Base-by-base conservation (phyloP, 805 yeast species). In the Schwanniomyces sp. region DNA sequence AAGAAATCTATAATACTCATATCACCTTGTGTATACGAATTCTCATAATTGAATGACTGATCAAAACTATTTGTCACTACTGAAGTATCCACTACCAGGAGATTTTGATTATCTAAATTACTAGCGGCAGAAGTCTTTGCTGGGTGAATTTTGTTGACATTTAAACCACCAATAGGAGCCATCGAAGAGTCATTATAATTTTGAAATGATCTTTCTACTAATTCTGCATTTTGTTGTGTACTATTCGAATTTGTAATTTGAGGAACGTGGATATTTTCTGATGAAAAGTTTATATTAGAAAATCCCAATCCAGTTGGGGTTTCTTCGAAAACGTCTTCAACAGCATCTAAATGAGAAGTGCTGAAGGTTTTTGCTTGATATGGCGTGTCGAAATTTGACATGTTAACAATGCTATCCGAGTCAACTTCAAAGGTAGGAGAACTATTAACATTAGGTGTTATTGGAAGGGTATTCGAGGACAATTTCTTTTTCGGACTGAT, bases 1-100 rank as follows among this genome's bases (percentile, higher is more conserved):
- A 57, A 38, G 10, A 55, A 42, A 39, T 57, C 61, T 16, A 55
- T 59, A 21, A 51, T 49, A n/a, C 53, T 52, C 9, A 54, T 34
- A 18, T 49, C 45, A 4, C 14, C 24, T n/a, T 26, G 41, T 6
- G 14, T 37, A 9, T 18, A 37, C 18, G 40, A 37, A 12, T 11
- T 8, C 9, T 25, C 30, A 39, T 5, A n/a, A 39, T 25, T 39
- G 4, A 39, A 39, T 5, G 32, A 25, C 14, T 12, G 14, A 4
- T 25, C 29, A 25, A n/a, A 26, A 3, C 9, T 39, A 7, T 39
- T 30, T 18, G 40, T 8, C 10, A 12, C 12, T 4, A 10, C n/a
- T 18, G 40, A 21, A 5, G n/a, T 18, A 24, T 37, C n/a, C 4
- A 32, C 18, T 16, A 16, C 4, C 36, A 16, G 8, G 16, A 18